A percentile compares a stretch with the other conserved stretches of the same genome.
phyloP scores from a whole-genome alignment of 306 rosid species.

The Adenanthera pavonina region DNA sequence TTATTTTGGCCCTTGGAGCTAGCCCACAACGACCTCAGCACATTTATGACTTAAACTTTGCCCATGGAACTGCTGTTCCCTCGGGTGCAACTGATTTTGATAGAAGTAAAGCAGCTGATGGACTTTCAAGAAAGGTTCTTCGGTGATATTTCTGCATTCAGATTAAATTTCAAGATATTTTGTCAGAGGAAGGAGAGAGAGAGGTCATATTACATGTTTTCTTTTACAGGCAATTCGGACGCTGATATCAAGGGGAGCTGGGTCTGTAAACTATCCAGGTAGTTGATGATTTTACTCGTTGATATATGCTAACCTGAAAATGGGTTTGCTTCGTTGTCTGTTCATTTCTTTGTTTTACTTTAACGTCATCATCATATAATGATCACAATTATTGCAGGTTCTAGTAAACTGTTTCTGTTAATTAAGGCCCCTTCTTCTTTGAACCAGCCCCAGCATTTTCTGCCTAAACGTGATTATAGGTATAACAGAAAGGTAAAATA shows the following conservation, averaged over 20 bases:
- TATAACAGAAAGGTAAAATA: conserved; percentile 70
- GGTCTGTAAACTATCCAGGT: conserved; percentile 81
- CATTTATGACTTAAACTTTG: conserved; percentile 67
- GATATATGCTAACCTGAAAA: neutral
- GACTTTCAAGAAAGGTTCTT: conserved; percentile 78
- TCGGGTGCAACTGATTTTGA: conserved; percentile 52
- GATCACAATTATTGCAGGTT: conserved; percentile 50
- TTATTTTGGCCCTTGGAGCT: conserved; percentile 75
- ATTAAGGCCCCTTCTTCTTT: conserved; percentile 84
- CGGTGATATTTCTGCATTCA: conserved; percentile 16
- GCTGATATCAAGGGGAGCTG: conserved; percentile 75
- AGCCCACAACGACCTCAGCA: conserved; percentile 76
- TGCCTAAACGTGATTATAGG: conserved; percentile 88
- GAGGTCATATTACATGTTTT: conserved; percentile 33
- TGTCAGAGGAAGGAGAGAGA: conserved; percentile 27
- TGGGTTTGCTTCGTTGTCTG: conserved; percentile 16
- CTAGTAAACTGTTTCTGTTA: conserved; percentile 74
- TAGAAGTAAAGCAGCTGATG: conserved; percentile 71
- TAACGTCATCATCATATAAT: conserved; percentile 11
- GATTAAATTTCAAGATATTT: conserved; percentile 32
- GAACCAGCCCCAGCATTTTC: conserved; percentile 80
- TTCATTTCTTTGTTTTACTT: conserved; percentile 29
- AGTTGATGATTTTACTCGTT: conserved; percentile 31
- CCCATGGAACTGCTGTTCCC: conserved; percentile 37
- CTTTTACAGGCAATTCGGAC: conserved; percentile 75